These are phyloP conservation scores for Thinopyrum elongatum DNA, from an alignment of 176 grass and related monocot genomes.

Conservation along the genomic window DNA sequence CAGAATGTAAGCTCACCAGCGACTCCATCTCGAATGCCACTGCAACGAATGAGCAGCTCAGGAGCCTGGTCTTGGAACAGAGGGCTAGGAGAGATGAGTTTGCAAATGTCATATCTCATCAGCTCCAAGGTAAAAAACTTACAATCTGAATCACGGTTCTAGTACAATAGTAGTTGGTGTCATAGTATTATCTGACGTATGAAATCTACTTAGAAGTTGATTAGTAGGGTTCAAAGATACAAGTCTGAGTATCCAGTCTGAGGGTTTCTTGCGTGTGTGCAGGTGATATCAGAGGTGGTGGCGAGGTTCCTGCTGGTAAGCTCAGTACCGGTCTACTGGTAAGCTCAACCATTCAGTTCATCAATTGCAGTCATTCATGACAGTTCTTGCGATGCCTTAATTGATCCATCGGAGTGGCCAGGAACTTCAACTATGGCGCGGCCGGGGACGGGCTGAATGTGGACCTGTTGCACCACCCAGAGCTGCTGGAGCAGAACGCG, in stretches of 20 bases:
- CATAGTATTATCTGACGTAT: not conserved
- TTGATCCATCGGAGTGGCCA: not conserved
- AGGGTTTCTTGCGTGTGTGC: no score
- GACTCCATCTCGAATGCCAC: constrained; percentile 46
- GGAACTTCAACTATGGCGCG: constrained; percentile 86
- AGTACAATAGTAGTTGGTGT: not conserved
- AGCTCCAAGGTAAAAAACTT: constrained; percentile 41
- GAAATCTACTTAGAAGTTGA: not conserved
- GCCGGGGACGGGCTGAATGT: no score
- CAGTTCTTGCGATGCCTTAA: no score
- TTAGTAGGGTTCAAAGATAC: no score
- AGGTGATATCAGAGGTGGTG: no score
- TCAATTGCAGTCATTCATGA: no score
- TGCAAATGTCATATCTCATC: constrained; percentile 44
- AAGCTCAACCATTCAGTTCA: no score
- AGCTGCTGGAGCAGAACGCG: constrained; percentile 89
- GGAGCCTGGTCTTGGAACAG: constrained; percentile 41
- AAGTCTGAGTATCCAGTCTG: no score
- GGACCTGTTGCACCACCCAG: constrained; percentile 76
- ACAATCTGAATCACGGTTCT: not conserved
- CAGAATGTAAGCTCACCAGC: constrained; percentile 28
- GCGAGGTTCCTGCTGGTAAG: no score
- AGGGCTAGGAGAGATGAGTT: constrained; percentile 54
- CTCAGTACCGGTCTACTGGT: no score
- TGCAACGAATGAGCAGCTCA: constrained; percentile 57